phyloP scores from a whole-genome alignment of 2,329 filamentous ascomycete species.

The Pleurostoma richardsiae region DNA sequence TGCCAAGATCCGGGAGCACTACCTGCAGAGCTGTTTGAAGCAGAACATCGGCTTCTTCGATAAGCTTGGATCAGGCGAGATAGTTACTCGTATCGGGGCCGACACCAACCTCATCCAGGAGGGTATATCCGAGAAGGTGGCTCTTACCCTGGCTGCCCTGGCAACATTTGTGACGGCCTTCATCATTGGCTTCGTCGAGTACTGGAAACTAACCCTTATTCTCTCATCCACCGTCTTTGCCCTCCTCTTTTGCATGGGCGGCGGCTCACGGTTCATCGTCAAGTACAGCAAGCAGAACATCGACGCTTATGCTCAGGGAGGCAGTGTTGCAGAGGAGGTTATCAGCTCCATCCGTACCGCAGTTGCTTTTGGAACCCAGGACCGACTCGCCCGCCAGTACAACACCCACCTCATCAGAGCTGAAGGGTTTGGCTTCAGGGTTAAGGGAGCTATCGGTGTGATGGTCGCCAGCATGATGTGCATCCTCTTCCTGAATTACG shows the following conservation, averaged over 20 bases:
- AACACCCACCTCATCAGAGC: constrained; percentile 69
- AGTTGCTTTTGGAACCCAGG: constrained; percentile 88
- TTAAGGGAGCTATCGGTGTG: constrained; percentile 65
- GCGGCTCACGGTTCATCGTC: constrained; percentile 68
- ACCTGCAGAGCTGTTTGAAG: constrained; percentile 75
- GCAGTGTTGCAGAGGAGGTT: constrained; percentile 88
- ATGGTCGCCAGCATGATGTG: constrained; percentile 85
- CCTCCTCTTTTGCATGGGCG: constrained; percentile 71
- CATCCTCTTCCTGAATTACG: constrained; percentile 82
- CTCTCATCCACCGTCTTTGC: constrained; percentile 76
- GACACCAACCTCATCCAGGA: constrained; percentile 93
- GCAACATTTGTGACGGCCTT: constrained; percentile 86
- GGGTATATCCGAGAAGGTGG: constrained; percentile 86
- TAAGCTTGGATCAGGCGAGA: constrained; percentile 85
- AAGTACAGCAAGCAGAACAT: constrained; percentile 76
- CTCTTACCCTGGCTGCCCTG: constrained; percentile 68
- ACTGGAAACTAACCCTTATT: constrained; percentile 91
- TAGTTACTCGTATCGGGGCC: constrained; percentile 89
- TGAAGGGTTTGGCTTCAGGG: constrained; percentile 69
- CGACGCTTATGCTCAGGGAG: constrained; percentile 75
- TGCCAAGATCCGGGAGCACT: constrained; percentile 74
- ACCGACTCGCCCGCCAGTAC: constrained; percentile 84
- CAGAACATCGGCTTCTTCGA: constrained; percentile 95
- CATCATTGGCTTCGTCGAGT: constrained; percentile 83
- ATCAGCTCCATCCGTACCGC: constrained; percentile 91